These are phyloP conservation scores for Ogataea salicorniae DNA, from an alignment of 805 yeast species.

Conservation along the genomic window DNA sequence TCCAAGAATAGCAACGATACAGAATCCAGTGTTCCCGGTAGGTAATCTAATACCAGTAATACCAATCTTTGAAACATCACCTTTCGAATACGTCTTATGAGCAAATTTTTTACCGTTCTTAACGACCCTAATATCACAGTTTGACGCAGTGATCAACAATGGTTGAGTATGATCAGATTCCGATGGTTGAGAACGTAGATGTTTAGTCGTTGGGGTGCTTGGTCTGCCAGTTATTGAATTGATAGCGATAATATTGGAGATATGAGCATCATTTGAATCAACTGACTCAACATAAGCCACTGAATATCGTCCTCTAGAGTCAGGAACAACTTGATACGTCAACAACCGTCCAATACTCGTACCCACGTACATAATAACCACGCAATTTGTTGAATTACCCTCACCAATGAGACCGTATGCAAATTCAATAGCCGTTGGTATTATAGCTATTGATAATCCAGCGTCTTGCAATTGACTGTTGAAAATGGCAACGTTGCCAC, in stretches of 20 bases:
- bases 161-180: slow-evolving; percentile 56
- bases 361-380: slow-evolving; percentile 72
- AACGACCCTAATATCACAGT: slow-evolving; percentile 56
- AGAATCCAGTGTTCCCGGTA: slow-evolving; percentile 21
- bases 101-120: slow-evolving; percentile 58
- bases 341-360: slow-evolving; percentile 69
- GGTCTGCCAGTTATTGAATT: slow-evolving; percentile 57
- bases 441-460: slow-evolving; percentile 24
- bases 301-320: slow-evolving; percentile 53
- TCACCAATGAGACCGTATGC: slow-evolving; percentile 52
- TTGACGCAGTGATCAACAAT: slow-evolving; percentile 49
- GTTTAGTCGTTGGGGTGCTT: slow-evolving; percentile 56
- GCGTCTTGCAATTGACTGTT: slow-evolving; percentile 28
- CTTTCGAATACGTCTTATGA: slow-evolving; percentile 56
- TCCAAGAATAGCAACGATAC: slow-evolving; percentile 27
- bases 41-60: slow-evolving; percentile 36
- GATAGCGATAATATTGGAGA: slow-evolving; percentile 53
- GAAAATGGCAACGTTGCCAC: slow-evolving; percentile 56
- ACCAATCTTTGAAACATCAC: slow-evolving; percentile 44
- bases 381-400: slow-evolving; percentile 66
- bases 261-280: slow-evolving; percentile 45
- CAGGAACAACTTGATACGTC: slow-evolving; percentile 61
- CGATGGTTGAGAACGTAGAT: slow-evolving; percentile 40
- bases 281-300: slow-evolving; percentile 47
- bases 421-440: slow-evolving; percentile 63